Conservation (phyloP, 2,329 filamentous ascomycete genomes). For the Bimuria novae-zelandiae region DNA sequence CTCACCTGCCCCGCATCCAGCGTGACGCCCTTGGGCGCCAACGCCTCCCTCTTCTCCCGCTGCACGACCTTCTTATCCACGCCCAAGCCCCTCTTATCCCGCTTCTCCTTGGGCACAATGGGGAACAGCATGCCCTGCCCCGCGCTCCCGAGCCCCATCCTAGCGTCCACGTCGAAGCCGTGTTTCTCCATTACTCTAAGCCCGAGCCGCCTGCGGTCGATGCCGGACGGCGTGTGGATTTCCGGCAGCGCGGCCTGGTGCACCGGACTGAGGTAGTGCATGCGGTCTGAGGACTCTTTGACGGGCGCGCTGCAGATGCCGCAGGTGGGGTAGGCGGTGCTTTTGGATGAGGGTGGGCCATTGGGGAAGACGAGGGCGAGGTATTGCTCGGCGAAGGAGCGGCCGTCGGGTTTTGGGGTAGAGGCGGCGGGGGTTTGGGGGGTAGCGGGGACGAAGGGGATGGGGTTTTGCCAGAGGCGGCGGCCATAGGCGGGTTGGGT, state of each 20-base stretch:
- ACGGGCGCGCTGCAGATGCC: slow-evolving; percentile 45
- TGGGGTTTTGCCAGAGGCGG: slow-evolving; percentile 64
- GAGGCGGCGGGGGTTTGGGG: slow-evolving; percentile 21
- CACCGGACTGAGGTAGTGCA: slow-evolving; percentile 64
- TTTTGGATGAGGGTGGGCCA: slow-evolving; percentile 25
- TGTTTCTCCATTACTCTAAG: slow-evolving; percentile 67
- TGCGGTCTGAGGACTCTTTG: slow-evolving; percentile 28
- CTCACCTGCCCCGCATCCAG: slow-evolving; percentile 73
- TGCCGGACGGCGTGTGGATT: slow-evolving; percentile 71
- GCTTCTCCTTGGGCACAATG: slow-evolving; percentile 72
- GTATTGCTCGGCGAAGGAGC: slow-evolving; percentile 65
- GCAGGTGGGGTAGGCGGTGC: slow-evolving; percentile 31
- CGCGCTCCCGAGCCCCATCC: slow-evolving; percentile 70
- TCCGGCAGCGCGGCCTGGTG: slow-evolving; percentile 73
- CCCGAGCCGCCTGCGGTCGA: slow-evolving; percentile 73
- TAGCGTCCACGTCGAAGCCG: slow-evolving; percentile 76
- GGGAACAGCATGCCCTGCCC: slow-evolving; percentile 75
- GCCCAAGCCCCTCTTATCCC: slow-evolving; percentile 76
- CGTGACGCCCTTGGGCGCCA: slow-evolving; percentile 42
- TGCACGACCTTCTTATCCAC: slow-evolving; percentile 49
- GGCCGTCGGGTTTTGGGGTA: slow-evolving; percentile 49
- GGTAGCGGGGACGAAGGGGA: slow-evolving; percentile 63
- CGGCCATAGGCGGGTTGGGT: slow-evolving; percentile 63
- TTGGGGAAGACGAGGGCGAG: slow-evolving; percentile 68
- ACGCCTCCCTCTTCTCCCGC: slow-evolving; percentile 46